Evolutionary conservation across 176 grass and related monocot species (phyloP).

Genomic region (Typha latifolia): DNA sequence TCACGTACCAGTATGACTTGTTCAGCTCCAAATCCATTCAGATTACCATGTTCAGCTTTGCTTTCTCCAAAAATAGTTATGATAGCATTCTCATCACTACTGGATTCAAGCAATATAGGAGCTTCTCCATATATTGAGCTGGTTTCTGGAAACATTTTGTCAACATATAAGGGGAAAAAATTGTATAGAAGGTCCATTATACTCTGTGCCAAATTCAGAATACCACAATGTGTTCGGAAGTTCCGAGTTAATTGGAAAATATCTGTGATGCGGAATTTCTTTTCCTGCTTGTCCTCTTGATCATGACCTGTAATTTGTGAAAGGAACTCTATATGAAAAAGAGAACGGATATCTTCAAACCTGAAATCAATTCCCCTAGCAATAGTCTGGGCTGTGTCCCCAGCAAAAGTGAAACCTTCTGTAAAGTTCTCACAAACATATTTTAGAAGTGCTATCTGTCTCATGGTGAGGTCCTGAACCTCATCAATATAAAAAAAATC

Average conservation of each 20-base stretch:
- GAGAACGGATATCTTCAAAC: constrained; percentile 73
- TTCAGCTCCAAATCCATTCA: constrained; percentile 73
- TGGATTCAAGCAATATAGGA: constrained; percentile 64
- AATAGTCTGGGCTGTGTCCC: constrained; percentile 87
- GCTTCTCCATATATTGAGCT: constrained; percentile 79
- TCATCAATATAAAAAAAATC: constrained; percentile 88
- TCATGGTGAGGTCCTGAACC: constrained; percentile 84
- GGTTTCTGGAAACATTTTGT: constrained; percentile 62
- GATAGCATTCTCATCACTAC: constrained; percentile 70
- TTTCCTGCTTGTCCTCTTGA: constrained; percentile 37
- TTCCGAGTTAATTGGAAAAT: constrained; percentile 81
- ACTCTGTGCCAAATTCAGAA: constrained; percentile 67
- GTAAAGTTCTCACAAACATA: constrained; percentile 68
- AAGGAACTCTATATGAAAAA: constrained; percentile 67
- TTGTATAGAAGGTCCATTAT: constrained; percentile 69
- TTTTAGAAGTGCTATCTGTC: constrained; percentile 69
- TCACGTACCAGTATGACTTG: constrained; percentile 84
- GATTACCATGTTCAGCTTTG: constrained; percentile 5
- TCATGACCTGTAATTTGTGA: constrained; percentile 14
- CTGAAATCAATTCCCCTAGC: constrained; percentile 82
- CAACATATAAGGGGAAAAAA: constrained; percentile 61
- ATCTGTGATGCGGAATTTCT: constrained; percentile 23
- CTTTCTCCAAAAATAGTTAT: constrained; percentile 70
- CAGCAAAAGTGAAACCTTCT: constrained; percentile 80
- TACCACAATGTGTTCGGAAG: constrained; percentile 72